Conservation (phyloP, 2,329 filamentous ascomycete species). For the Hymenoscyphus occultus region DNA sequence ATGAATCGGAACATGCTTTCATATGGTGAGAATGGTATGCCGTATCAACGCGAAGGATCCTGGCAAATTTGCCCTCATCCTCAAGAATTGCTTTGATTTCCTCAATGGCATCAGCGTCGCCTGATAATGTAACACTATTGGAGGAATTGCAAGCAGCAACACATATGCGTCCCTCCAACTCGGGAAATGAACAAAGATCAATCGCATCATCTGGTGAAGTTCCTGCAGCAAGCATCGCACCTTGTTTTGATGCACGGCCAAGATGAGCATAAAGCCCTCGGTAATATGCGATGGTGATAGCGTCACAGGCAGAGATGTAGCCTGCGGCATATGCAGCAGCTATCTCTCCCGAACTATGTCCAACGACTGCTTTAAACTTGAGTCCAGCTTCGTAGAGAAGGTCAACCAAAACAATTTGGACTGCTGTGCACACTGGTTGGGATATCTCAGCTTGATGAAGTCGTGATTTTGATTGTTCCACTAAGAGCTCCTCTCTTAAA, state of each 20-base stretch:
- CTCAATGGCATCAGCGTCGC: constrained; percentile 21
- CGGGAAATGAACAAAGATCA: constrained; percentile 13
- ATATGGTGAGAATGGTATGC: constrained; percentile 32
- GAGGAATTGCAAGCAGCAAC: constrained; percentile 34
- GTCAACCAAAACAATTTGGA: constrained; percentile 40
- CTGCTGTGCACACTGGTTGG: constrained; percentile 42
- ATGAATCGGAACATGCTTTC: constrained; percentile 23
- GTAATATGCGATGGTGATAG: constrained; percentile 28
- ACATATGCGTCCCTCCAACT: constrained; percentile 15
- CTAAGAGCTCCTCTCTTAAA: constrained; percentile 37
- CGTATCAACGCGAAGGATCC: constrained; percentile 19
- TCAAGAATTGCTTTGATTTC: constrained; percentile 14
- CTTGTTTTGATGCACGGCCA: constrained; percentile 12
- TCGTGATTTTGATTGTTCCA: constrained; percentile 21
- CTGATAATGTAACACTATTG: constrained; percentile 29
- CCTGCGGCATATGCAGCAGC: constrained; percentile 40
- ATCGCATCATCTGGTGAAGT: constrained; percentile 20
- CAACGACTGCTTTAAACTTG: constrained; percentile 38
- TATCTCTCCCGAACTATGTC: constrained; percentile 39
- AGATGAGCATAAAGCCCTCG: constrained; percentile 16
- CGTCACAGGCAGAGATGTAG: constrained; percentile 32
- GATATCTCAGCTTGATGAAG: constrained; percentile 26
- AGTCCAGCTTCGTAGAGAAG: constrained; percentile 43
- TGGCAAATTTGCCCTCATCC: constrained; percentile 20
- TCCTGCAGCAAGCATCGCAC: constrained; percentile 29